A percentile compares a stretch with the other conserved stretches of the same genome.
These are phyloP conservation scores for Serendipita vermifera DNA, from an alignment of 768 basidiomycete genomes.

Conservation along the genomic window DNA sequence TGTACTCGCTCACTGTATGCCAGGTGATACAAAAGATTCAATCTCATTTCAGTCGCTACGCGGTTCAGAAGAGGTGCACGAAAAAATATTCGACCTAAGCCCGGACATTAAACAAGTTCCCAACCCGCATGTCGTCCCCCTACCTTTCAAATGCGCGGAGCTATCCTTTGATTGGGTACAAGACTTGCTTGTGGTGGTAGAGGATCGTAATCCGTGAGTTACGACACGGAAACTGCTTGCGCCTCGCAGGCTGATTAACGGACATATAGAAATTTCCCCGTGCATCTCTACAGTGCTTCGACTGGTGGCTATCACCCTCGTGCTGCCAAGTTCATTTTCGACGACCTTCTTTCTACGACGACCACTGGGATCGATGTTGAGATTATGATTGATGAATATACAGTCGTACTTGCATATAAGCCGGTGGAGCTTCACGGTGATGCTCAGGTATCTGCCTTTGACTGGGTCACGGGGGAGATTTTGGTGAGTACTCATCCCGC, in stretches of 20 bases:
- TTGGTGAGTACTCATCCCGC: neutral
- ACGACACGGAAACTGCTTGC: neutral
- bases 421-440: no score
- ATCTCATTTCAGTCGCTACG: neutral
- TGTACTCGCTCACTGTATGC: neutral
- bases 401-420: no score
- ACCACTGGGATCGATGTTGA: neutral
- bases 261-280: neutral
- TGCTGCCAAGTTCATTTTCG: neutral
- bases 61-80: neutral
- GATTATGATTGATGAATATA: no score
- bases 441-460: neutral
- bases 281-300: neutral
- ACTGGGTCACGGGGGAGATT: neutral
- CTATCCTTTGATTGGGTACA: neutral
- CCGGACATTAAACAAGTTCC: no score
- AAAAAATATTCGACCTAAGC: neutral
- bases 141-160: neutral
- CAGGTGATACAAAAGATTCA: neutral
- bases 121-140: no score
- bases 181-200: neutral
- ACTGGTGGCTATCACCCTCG: constrained; percentile 4
- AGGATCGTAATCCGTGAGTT: neutral
- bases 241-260: neutral
- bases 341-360: neutral